Evolutionary conservation across 2,329 filamentous ascomycete species (phyloP).

Genomic region (Exophiala aquamarina): DNA sequence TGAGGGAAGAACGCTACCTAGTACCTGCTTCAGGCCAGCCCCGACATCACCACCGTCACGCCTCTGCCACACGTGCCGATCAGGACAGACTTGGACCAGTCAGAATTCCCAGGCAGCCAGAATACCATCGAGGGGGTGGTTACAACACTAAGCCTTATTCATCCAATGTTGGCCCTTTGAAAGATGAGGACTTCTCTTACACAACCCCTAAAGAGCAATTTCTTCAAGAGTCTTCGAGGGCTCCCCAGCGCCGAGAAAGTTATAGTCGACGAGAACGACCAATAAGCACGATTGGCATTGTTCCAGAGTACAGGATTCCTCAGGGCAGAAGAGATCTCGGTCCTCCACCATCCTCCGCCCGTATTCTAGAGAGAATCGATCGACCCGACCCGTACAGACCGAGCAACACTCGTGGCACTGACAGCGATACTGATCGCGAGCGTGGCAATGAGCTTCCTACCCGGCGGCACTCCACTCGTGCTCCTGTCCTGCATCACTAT

Average conservation of each 20-base stretch:
- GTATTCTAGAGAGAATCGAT: slow-evolving; percentile 26
- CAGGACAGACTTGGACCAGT: slow-evolving; percentile 17
- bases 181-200: slow-evolving; percentile 42
- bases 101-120: slow-evolving; percentile 15
- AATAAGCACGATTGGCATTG: slow-evolving; percentile 22
- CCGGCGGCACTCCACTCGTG: slow-evolving; percentile 18
- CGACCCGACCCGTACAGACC: slow-evolving; percentile 13
- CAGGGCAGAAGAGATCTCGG: slow-evolving; percentile 20
- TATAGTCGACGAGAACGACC: slow-evolving; percentile 30
- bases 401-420: slow-evolving; percentile 6
- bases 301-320: slow-evolving; percentile 20
- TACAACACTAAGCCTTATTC: slow-evolving; percentile 20
- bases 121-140: slow-evolving; percentile 25
- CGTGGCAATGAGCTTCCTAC: slow-evolving; percentile 13
- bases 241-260: slow-evolving; percentile 31
- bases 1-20: slow-evolving; percentile 24
- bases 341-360: slow-evolving; percentile 23
- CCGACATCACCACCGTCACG: slow-evolving; percentile 25
- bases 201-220: slow-evolving; percentile 49
- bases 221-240: slow-evolving; percentile 38
- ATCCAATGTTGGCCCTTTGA: slow-evolving; percentile 7
- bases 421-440: slow-evolving; percentile 24
- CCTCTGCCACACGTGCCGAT: slow-evolving; percentile 26
- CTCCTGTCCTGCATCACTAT: slow-evolving; percentile 28
- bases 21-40: slow-evolving; percentile 18